Evolutionary conservation across 2,329 filamentous ascomycete species (phyloP).

Genomic region (Hymenoscyphus fraxineus): DNA sequence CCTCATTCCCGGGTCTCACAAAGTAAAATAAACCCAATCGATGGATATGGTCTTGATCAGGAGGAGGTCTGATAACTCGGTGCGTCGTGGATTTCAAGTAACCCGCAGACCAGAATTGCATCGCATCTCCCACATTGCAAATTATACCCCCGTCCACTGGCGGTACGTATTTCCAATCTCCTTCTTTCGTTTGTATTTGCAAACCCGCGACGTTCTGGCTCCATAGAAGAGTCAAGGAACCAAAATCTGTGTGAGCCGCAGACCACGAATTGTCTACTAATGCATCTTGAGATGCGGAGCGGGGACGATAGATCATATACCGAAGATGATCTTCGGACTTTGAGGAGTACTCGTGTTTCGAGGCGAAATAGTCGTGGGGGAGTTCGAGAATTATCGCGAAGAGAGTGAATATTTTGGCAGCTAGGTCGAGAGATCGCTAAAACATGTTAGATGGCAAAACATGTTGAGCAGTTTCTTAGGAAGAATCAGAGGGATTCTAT

Average conservation of each 20-base stretch:
- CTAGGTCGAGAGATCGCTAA: slow-evolving; percentile 39
- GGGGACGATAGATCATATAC: slow-evolving; percentile 55
- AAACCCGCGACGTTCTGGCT: slow-evolving; percentile 54
- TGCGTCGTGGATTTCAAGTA: slow-evolving; percentile 44
- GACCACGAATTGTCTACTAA: slow-evolving; percentile 39
- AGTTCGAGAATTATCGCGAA: slow-evolving; percentile 56
- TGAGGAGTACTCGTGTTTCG: slow-evolving; percentile 51
- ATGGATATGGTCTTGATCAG: slow-evolving; percentile 43
- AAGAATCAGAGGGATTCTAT: neutral
- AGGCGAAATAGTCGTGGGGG: slow-evolving; percentile 51
- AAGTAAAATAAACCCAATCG: slow-evolving; percentile 46
- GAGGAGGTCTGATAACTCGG: slow-evolving; percentile 42
- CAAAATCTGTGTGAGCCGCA: slow-evolving; percentile 52
- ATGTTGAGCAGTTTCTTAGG: too few relatives aligned
- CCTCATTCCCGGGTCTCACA: slow-evolving; percentile 34
- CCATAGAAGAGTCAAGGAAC: slow-evolving; percentile 54
- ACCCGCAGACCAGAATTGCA: slow-evolving; percentile 37
- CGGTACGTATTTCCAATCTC: slow-evolving; percentile 48
- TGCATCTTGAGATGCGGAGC: slow-evolving; percentile 39
- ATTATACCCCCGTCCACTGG: slow-evolving; percentile 48
- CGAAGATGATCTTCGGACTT: slow-evolving; percentile 54
- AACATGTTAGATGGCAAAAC: too few relatives aligned
- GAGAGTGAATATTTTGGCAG: slow-evolving; percentile 52
- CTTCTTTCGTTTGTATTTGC: slow-evolving; percentile 45
- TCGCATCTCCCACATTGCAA: slow-evolving; percentile 49